Conservation (phyloP, 1,139 yeast species). For the Sugiyamaella xylanicola region DNA sequence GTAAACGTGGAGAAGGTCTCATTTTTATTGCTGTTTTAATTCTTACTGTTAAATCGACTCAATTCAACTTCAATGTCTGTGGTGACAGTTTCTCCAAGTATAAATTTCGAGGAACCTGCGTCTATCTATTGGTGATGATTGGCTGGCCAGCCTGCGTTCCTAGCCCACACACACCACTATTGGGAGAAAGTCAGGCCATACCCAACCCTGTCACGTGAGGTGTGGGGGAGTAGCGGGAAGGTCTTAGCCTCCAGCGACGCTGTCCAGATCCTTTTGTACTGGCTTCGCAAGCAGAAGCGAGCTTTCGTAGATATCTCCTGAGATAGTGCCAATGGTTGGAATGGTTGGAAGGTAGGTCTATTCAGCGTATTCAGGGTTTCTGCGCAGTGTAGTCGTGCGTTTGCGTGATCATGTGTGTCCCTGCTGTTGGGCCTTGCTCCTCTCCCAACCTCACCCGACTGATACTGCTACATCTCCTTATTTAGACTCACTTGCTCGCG, state of each 20-base stretch:
- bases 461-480: too few relatives aligned
- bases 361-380: not conserved
- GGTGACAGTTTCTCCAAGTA: not conserved
- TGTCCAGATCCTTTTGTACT: not conserved
- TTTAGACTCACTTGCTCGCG: not conserved
- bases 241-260: not conserved
- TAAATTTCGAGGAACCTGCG: constrained; percentile 16
- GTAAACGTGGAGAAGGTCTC: constrained; percentile 34
- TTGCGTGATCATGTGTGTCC: not conserved
- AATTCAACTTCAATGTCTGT: not conserved
- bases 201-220: not conserved
- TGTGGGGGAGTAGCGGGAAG: not conserved
- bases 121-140: constrained; percentile 7
- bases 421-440: not conserved
- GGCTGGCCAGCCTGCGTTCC: constrained; percentile 3
- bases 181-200: constrained; percentile 14
- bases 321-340: not conserved
- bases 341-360: not conserved
- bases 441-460: not conserved
- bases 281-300: not conserved
- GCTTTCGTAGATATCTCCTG: too few relatives aligned
- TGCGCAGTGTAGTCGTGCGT: not conserved
- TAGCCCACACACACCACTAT: not conserved
- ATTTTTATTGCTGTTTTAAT: constrained; percentile 20
- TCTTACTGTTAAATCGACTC: not conserved